These are phyloP conservation scores for Cutaneotrichosporon cutaneum DNA, from an alignment of 1,284 basidiomycete genomes.

Conservation along the genomic window DNA sequence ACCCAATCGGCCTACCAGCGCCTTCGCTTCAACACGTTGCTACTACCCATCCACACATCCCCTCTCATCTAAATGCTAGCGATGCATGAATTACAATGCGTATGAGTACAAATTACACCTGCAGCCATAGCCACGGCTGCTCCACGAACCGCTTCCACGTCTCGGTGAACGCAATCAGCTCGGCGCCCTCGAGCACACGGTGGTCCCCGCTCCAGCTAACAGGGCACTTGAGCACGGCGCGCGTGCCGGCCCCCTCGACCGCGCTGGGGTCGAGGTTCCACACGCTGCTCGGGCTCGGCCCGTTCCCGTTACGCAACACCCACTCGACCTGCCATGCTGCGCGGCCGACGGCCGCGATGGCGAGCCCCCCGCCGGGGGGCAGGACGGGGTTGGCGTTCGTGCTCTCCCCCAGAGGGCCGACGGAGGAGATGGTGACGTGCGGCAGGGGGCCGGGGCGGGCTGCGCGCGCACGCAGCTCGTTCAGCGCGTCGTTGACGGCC, in stretches of 20 bases:
- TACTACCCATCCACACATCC: background rate
- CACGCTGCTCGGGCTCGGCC: constrained; percentile 51
- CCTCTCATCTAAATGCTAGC: background rate
- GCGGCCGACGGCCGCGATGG: constrained; percentile 83
- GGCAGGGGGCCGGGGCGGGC: constrained; percentile 64
- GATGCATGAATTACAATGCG: constrained; percentile 4
- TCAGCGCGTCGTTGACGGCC: constrained; percentile 56
- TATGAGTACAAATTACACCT: constrained; percentile 17
- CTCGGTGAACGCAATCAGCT: constrained; percentile 86
- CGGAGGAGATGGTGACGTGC: constrained; percentile 82
- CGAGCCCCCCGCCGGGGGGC: constrained; percentile 82
- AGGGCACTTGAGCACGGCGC: constrained; percentile 65
- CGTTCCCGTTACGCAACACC: constrained; percentile 20
- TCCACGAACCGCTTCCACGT: constrained; percentile 84
- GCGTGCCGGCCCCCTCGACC: constrained; percentile 57
- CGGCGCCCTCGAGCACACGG: constrained; percentile 80
- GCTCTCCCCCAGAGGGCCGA: constrained; percentile 74
- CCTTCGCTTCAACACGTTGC: too few relatives aligned
- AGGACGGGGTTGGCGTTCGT: constrained; percentile 73
- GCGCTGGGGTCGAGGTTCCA: constrained; percentile 58
- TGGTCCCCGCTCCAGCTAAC: constrained; percentile 90
- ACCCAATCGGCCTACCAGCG: too few relatives aligned
- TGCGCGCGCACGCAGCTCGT: constrained; percentile 60
- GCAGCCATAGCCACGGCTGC: constrained; percentile 62
- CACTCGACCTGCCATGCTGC: constrained; percentile 64